Evolutionary conservation across 768 basidiomycete species (phyloP).

Genomic region (Mycena venus): DNA sequence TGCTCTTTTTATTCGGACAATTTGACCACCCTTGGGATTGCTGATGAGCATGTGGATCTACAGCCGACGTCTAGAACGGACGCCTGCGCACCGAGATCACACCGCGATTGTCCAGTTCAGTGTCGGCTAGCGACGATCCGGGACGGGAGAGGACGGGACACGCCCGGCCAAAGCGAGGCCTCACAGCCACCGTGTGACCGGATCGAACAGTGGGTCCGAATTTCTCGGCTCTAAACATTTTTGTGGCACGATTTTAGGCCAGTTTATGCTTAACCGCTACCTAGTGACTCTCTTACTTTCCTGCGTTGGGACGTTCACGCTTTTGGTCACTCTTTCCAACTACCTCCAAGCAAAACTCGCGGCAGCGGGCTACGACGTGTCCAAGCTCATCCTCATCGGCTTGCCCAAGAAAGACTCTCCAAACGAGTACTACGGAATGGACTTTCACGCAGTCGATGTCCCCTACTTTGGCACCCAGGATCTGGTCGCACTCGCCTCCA

Average conservation of each 20-base stretch:
- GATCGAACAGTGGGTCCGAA: too few relatives aligned
- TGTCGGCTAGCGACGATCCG: constrained; percentile 2
- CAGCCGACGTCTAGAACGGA: too few relatives aligned
- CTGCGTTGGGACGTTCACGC: constrained; percentile 59
- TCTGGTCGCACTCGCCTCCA: constrained; percentile 51
- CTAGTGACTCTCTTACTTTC: constrained; percentile 71
- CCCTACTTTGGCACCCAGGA: constrained; percentile 53
- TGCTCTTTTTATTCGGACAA: neutral
- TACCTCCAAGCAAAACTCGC: constrained; percentile 59
- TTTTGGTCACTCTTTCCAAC: constrained; percentile 61
- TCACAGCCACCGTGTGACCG: too few relatives aligned
- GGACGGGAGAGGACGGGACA: neutral
- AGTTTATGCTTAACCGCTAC: constrained; percentile 65
- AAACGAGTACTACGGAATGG: constrained; percentile 41
- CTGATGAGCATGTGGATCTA: too few relatives aligned
- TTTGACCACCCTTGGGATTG: too few relatives aligned
- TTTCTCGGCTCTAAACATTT: too few relatives aligned
- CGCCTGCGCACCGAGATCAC: neutral
- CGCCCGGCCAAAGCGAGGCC: neutral
- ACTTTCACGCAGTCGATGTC: constrained; percentile 50
- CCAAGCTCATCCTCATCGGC: constrained; percentile 74
- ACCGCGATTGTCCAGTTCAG: neutral
- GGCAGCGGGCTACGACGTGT: constrained; percentile 69
- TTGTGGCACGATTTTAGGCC: neutral
- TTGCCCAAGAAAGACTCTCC: constrained; percentile 51